A percentile compares a stretch with the other conserved stretches of the same genome.
Evolutionary conservation across 257 asterid genomes (phyloP).

Genomic region (Nicotiana attenuata): DNA sequence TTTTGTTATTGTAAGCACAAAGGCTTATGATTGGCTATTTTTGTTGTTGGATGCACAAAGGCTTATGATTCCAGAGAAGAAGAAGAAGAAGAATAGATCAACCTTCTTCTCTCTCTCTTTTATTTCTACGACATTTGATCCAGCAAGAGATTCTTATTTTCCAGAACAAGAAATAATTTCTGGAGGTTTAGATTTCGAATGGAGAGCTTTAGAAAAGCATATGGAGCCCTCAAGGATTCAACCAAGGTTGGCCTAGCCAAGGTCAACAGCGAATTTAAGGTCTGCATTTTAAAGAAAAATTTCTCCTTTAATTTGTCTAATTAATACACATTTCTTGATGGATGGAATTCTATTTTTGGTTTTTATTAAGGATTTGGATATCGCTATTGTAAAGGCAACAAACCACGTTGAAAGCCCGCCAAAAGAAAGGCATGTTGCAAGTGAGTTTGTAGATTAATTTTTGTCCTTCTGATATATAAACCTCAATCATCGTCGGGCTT

Average conservation of each 20-base stretch:
- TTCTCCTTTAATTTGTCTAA: neutral
- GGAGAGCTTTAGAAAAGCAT: constrained; percentile 95
- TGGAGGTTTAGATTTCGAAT: constrained; percentile 18
- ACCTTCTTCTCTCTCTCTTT: constrained; percentile 36
- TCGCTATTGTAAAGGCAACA: constrained; percentile 88
- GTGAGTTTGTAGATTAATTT: constrained; percentile 35
- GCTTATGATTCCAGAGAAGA: neutral
- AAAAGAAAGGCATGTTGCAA: constrained; percentile 82
- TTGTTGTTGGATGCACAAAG: neutral
- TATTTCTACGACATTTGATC: constrained; percentile 16
- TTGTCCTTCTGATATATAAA: neutral
- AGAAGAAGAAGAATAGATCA: neutral
- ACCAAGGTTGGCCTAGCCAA: constrained; percentile 94
- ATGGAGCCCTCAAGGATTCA: constrained; percentile 91
- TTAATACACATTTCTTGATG: neutral
- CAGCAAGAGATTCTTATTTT: neutral
- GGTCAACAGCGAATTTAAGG: constrained; percentile 96
- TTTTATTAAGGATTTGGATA: constrained; percentile 65
- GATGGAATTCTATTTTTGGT: neutral
- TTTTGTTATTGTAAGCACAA: neutral
- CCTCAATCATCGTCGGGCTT: neutral
- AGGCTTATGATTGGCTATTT: constrained; percentile 1
- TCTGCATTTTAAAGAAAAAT: neutral
- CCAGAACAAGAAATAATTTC: constrained; percentile 7
- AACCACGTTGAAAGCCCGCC: constrained; percentile 86